phyloP scores from a whole-genome alignment of 2,329 filamentous ascomycete species.

The Fusarium redolens region DNA sequence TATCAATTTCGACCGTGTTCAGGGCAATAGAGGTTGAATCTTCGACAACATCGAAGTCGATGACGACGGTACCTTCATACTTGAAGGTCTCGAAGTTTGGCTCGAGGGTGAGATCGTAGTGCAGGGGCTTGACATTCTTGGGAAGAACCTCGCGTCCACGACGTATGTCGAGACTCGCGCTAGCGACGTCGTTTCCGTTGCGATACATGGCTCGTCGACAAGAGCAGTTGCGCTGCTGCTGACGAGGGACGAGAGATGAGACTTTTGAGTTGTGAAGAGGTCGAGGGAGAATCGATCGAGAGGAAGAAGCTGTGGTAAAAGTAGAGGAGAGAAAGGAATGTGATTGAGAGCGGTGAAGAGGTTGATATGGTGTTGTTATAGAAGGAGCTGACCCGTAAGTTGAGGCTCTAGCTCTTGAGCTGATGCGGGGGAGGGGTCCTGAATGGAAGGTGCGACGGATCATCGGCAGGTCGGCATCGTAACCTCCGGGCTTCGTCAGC shows the following conservation, averaged over 20 bases:
- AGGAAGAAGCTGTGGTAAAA: constrained; percentile 2
- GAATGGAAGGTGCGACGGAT: constrained; percentile 39
- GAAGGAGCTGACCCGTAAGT: constrained; percentile 29
- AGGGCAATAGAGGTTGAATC: constrained; percentile 87
- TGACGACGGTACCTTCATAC: constrained; percentile 84
- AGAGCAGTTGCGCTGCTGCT: constrained; percentile 44
- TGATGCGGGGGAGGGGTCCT: constrained; percentile 44
- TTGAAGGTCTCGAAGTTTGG: constrained; percentile 89
- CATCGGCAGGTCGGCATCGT: constrained; percentile 36
- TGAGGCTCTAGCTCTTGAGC: constrained; percentile 31
- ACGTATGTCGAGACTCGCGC: constrained; percentile 41
- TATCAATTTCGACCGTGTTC: constrained; percentile 87
- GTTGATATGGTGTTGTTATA: neutral
- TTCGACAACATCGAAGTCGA: constrained; percentile 88
- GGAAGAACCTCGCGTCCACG: constrained; percentile 82
- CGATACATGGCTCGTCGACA: constrained; percentile 47
- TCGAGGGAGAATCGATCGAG: neutral
- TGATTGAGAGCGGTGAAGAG: constrained; percentile 1
- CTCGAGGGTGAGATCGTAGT: constrained; percentile 93
- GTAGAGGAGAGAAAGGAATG: constrained; percentile 9
- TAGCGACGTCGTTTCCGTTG: constrained; percentile 40
- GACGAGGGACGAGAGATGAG: constrained; percentile 22
- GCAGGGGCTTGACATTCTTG: constrained; percentile 88
- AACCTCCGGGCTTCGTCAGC: constrained; percentile 16
- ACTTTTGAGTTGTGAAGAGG: constrained; percentile 1